Evolutionary conservation across 306 rosid species (phyloP).

Genomic region (Delonix regia): DNA sequence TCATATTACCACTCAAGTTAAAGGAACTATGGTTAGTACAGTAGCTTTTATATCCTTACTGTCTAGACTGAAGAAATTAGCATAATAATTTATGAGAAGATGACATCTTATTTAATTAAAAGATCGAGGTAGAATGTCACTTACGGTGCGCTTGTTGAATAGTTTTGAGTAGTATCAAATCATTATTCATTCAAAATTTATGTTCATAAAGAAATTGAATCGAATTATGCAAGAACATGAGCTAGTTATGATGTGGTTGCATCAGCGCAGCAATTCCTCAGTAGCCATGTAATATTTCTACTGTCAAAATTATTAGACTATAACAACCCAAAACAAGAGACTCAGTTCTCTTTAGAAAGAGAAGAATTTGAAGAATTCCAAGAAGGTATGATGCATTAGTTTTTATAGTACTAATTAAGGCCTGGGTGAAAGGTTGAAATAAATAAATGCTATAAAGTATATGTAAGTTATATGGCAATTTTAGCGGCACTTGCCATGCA

Average conservation of each 20-base stretch:
- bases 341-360: not conserved
- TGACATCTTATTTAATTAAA: not conserved
- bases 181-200: not conserved
- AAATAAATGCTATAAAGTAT: no score
- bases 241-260: not conserved
- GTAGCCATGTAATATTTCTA: not conserved
- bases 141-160: not conserved
- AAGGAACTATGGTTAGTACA: conserved; percentile 65
- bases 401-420: no score
- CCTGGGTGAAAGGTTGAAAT: no score
- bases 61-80: not conserved
- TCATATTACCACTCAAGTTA: conserved; percentile 67
- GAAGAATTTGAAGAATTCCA: not conserved
- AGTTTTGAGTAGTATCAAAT: not conserved
- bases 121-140: not conserved
- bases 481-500: not conserved
- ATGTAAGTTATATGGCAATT: not conserved
- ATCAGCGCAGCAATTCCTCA: not conserved
- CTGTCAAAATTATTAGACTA: not conserved
- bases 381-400: not conserved
- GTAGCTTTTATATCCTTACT: not conserved
- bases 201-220: not conserved
- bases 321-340: not conserved
- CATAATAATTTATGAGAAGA: not conserved
- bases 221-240: not conserved